phyloP scores from a whole-genome alignment of 345 rosid genomes.

The Eucalyptus dawsonii region DNA sequence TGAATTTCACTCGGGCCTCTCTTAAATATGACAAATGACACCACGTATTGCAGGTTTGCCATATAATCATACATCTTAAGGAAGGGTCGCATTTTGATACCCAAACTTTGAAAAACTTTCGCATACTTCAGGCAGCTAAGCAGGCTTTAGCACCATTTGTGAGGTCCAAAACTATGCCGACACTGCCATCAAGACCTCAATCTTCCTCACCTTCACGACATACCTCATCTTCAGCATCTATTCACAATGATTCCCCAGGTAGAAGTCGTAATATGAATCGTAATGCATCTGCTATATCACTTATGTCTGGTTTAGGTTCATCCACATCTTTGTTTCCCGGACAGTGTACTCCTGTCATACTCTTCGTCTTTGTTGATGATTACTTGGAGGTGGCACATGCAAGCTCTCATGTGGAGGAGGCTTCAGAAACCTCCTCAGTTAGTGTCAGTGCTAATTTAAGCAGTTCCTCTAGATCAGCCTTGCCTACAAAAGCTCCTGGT shows the following conservation, averaged over 20 bases:
- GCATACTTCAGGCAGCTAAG: slow-evolving; percentile 74
- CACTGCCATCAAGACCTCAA: slow-evolving; percentile 37
- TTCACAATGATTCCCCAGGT: slow-evolving; percentile 26
- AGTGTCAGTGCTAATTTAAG: slow-evolving; percentile 28
- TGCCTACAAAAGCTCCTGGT: slow-evolving; percentile 49
- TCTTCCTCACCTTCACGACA: slow-evolving; percentile 23
- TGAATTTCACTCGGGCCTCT: background rate
- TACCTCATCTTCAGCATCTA: slow-evolving; percentile 5
- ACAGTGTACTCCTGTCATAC: slow-evolving; percentile 63
- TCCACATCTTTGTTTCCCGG: slow-evolving; percentile 57
- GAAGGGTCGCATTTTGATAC: slow-evolving; percentile 63
- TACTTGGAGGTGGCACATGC: slow-evolving; percentile 28
- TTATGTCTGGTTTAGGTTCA: slow-evolving; percentile 74
- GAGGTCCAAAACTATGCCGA: slow-evolving; percentile 31
- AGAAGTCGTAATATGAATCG: slow-evolving; percentile 37
- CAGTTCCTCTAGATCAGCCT: slow-evolving; percentile 32
- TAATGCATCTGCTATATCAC: slow-evolving; percentile 45
- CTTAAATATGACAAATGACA: background rate
- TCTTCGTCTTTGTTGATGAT: slow-evolving; percentile 69
- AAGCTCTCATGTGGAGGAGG: slow-evolving; percentile 30
- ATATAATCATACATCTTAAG: slow-evolving; percentile 48
- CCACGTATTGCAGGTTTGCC: slow-evolving; percentile 75
- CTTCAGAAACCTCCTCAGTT: slow-evolving; percentile 20
- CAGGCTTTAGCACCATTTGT: slow-evolving; percentile 45
- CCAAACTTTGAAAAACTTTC: slow-evolving; percentile 50